Evolutionary conservation across 768 basidiomycete genomes (phyloP).

Genomic region (Daedaleopsis sinensis): DNA sequence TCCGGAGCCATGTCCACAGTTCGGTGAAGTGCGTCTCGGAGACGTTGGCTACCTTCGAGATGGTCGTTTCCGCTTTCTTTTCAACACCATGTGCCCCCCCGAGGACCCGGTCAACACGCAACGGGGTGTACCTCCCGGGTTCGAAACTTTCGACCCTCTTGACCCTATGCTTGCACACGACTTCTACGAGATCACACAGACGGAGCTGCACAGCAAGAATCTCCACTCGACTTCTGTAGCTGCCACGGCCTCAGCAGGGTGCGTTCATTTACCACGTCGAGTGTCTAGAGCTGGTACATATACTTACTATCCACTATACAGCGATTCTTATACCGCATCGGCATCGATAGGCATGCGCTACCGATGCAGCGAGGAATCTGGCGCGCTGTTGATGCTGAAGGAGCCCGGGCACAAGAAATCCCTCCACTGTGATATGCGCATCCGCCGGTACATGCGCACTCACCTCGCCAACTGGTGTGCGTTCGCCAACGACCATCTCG

Average conservation of each 20-base stretch:
- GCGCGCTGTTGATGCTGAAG: slow-evolving; percentile 11
- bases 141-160: not conserved
- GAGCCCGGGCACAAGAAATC: not conserved
- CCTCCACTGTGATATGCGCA: not conserved
- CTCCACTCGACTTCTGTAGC: not conserved
- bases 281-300: too few species aligned
- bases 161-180: not conserved
- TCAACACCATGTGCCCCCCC: slow-evolving; percentile 2
- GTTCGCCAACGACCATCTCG: not conserved
- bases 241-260: not conserved
- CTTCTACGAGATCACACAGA: not conserved
- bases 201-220: not conserved
- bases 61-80: slow-evolving; percentile 14
- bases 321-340: not conserved
- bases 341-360: not conserved
- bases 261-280: too few species aligned
- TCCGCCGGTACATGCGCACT: not conserved
- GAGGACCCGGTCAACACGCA: not conserved
- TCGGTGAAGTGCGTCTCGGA: slow-evolving; percentile 16
- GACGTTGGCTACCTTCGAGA: slow-evolving; percentile 15
- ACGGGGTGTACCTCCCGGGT: not conserved
- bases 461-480: not conserved
- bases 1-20: not conserved
- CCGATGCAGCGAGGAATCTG: slow-evolving; percentile 4
- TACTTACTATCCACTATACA: too few species aligned